Base-by-base conservation (phyloP, 352 stramenopile genomes). In the Thraustochytrium sp. region DNA sequence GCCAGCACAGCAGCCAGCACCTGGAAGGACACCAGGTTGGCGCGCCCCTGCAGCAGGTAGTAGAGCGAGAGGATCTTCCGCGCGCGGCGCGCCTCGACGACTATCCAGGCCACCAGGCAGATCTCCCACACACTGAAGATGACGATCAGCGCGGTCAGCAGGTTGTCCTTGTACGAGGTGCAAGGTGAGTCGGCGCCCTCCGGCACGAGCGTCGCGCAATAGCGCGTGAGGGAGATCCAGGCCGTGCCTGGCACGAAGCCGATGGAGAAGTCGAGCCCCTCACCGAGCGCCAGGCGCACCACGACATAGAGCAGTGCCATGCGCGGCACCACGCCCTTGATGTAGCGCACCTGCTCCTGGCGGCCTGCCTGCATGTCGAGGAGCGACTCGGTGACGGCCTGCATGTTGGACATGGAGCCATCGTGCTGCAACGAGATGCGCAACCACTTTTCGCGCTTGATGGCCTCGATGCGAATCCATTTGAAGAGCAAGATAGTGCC, bases 61-160 rank as follows among this genome's bases (percentile, higher is more conserved):
- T 51, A 80, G n/a, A 80, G 68, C 13, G 68, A 80, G 34, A 80
- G 53, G 53, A 80, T 64, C 9, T 63, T 68, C 16, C 53, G 48
- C 31, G 68, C 68, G 29, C 68, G 68, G 18, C 46, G 21, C 68
- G 34, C 31, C 46, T 80, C 68, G 42, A 51, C 18, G 13, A 80
- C n/a, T 18, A 80, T 64, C 68, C 68, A 80, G 26, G 29, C 68
- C 34, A 80, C 26, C 5, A 80, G 51, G 13, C 76, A 16, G 51
- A 80, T 26, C 9, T 80, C 68, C 68, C 68, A 80, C 18, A 26
- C 68, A 31, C 68, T 55, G 76, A 80, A 80, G n/a, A 75, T 23
- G 29, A 62, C 18, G 42, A 80, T 80, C 18, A 80, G 31, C 5
- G 68, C 68, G 5, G 48, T 53, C 18, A 46, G 51, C 51, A 51